Evolutionary conservation across 352 stramenopile species (phyloP).

Genomic region (Phytophthora vignae): DNA sequence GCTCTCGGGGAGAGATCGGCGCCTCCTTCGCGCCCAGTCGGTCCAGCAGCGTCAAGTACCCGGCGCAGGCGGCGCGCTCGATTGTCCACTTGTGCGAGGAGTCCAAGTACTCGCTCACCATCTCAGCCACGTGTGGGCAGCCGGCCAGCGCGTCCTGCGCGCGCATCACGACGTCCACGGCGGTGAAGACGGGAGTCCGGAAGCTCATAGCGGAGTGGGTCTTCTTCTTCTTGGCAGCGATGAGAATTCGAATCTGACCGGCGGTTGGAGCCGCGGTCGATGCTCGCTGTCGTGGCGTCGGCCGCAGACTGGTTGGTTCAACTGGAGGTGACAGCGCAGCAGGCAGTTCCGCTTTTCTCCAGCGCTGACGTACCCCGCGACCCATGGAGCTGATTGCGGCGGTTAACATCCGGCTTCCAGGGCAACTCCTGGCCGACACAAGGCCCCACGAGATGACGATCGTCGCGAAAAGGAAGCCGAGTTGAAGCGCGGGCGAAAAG

Average conservation of each 20-base stretch:
- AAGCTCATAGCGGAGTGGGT: slow-evolving; percentile 20
- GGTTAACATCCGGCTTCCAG: slow-evolving; percentile 24
- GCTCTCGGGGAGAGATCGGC: slow-evolving; percentile 53
- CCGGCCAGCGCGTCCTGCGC: slow-evolving; percentile 57
- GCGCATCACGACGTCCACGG: slow-evolving; percentile 53
- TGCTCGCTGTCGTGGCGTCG: neutral
- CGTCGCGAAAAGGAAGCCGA: slow-evolving; percentile 18
- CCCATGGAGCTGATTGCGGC: slow-evolving; percentile 24
- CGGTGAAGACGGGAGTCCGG: slow-evolving; percentile 36
- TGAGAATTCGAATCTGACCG: slow-evolving; percentile 26
- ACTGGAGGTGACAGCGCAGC: slow-evolving; percentile 17
- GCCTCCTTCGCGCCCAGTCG: slow-evolving; percentile 47
- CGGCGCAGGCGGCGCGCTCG: slow-evolving; percentile 56
- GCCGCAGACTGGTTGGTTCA: slow-evolving; percentile 7
- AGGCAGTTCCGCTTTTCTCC: slow-evolving; percentile 20
- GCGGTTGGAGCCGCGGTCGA: neutral
- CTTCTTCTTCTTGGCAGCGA: neutral
- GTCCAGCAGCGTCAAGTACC: slow-evolving; percentile 63
- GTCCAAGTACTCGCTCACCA: slow-evolving; percentile 67
- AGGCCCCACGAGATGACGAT: slow-evolving; percentile 34
- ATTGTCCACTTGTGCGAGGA: slow-evolving; percentile 67
- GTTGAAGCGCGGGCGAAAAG: neutral
- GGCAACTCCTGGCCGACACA: slow-evolving; percentile 6
- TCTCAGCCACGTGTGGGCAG: slow-evolving; percentile 50
- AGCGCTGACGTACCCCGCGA: slow-evolving; percentile 38